Base-by-base conservation (phyloP, 1,139 yeast species). In the Debaryomycetaceae sp. region DNA sequence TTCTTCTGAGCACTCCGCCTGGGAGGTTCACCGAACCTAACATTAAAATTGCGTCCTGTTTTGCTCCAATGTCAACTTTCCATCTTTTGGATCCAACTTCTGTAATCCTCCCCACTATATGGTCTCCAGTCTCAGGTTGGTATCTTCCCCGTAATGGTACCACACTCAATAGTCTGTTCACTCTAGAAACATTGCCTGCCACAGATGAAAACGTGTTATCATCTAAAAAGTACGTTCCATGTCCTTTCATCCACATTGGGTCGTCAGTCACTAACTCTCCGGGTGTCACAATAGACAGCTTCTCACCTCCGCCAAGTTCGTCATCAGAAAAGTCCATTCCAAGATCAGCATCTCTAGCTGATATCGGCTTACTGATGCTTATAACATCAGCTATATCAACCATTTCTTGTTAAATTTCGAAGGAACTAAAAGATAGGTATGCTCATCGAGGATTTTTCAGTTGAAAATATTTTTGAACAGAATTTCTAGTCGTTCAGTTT, bases 211-310 rank as follows among this genome's bases (percentile, higher is more conserved):
- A 90, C 1, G 97, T 90, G 54, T 78, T 72, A 46, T 79, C 81
- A 34, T 80, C 80, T 37, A 84, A 69, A 50, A 85, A 82, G 62
- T 89, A 93, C 0, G 99, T 95, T 3, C 99, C 99, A 62, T 95
- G 99, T 33, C 99, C 99, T 62, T 96, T 81, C 99, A 95, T 95
- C 97, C 98, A 93, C 5, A 86, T 79, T 6, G 97, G 90, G 59
- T 95, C 99, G 56, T 87, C 95, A 0, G 99, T 93, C 14, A 95
- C 88, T 45, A 91, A 69, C 61, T 95, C 98, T n/a, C 99, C 99
- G 0, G 99, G 99, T 0, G 97, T 89, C 14, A 93, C 96, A 20
- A 75, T 69, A 34, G 72, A 58, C 42, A 55, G 53, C 38, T 52
- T 45, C 34, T 41, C 38, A 6, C 42, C 42, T 6, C 41, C 44